A percentile compares a stretch with the other conserved stretches of the same genome.
phyloP scores from a whole-genome alignment of 2,329 filamentous ascomycete species.

The Monosporascus ibericus region DNA sequence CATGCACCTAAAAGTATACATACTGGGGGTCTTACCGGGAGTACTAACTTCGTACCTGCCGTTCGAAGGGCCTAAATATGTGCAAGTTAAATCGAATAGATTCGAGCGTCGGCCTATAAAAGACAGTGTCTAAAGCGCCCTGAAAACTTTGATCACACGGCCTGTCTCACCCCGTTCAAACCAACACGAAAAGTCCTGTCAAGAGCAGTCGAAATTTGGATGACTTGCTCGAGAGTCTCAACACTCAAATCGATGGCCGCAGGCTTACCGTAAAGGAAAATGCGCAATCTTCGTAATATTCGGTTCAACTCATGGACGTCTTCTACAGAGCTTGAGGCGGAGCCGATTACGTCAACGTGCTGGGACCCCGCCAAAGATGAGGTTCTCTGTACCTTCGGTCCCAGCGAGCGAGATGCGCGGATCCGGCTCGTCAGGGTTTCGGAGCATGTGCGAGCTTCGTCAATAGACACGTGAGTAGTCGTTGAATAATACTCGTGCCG shows the following conservation, averaged over 20 bases:
- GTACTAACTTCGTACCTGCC: neutral
- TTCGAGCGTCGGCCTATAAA: neutral
- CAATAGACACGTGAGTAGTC: slow-evolving; percentile 33
- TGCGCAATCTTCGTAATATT: slow-evolving; percentile 85
- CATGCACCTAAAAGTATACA: neutral
- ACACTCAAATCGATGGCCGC: neutral
- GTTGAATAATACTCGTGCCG: neutral
- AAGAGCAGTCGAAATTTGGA: no score
- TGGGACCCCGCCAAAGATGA: slow-evolving; percentile 81
- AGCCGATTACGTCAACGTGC: slow-evolving; percentile 67
- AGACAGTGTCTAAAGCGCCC: neutral
- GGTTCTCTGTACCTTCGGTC: slow-evolving; percentile 78
- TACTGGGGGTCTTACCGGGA: no score
- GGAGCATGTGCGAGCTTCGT: slow-evolving; percentile 33
- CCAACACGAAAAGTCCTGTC: neutral
- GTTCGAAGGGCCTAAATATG: neutral
- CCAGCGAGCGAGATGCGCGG: slow-evolving; percentile 59
- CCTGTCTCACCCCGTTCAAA: neutral
- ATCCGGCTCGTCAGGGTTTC: slow-evolving; percentile 64
- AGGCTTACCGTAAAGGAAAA: slow-evolving; percentile 32
- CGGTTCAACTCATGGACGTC: slow-evolving; percentile 61
- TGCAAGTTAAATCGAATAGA: no score
- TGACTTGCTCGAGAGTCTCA: neutral
- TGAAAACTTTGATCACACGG: neutral
- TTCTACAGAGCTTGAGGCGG: slow-evolving; percentile 36